Evolutionary conservation across 1,139 yeast genomes (phyloP).

Genomic region (Hyphopichia wangnamkhiaoensis): DNA sequence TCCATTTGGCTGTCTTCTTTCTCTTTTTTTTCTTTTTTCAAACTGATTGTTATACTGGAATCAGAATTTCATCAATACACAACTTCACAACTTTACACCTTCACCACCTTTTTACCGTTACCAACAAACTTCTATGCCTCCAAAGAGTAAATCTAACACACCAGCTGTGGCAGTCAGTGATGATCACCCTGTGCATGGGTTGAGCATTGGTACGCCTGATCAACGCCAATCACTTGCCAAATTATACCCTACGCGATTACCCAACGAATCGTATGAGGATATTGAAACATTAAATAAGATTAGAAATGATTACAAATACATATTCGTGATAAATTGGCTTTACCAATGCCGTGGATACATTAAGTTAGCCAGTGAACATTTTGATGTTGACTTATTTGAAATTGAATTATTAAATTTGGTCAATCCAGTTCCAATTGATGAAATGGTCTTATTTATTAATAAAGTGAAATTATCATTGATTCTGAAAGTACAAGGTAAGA

Average conservation of each 20-base stretch:
- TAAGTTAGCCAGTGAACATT: slow-evolving; percentile 45
- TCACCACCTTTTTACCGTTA: too few species aligned
- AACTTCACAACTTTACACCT: not conserved
- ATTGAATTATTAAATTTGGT: slow-evolving; percentile 50
- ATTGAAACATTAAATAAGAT: slow-evolving; percentile 16
- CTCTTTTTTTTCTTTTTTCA: too few species aligned
- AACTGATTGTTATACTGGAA: too few species aligned
- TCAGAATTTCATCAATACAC: too few species aligned
- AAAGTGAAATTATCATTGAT: slow-evolving; percentile 44
- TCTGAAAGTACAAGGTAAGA: slow-evolving; percentile 22
- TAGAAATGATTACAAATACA: slow-evolving; percentile 34
- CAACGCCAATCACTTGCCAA: slow-evolving; percentile 28
- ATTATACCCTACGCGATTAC: slow-evolving; percentile 28
- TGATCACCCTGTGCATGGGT: slow-evolving; percentile 22
- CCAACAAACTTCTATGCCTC: not conserved
- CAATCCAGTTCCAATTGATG: slow-evolving; percentile 36
- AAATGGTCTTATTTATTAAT: slow-evolving; percentile 36
- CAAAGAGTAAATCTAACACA: slow-evolving; percentile 15
- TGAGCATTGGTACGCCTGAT: slow-evolving; percentile 28
- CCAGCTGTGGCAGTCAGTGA: slow-evolving; percentile 8
- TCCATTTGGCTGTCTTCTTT: too few species aligned
- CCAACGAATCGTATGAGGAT: slow-evolving; percentile 21
- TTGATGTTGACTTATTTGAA: slow-evolving; percentile 57
- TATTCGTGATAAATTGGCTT: slow-evolving; percentile 54
- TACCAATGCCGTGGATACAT: slow-evolving; percentile 46